Evolutionary conservation across 208 protist species (phyloP), one percentile per base, ranked within the genome.

Genomic region (Acanthamoeba culbertsoni): DNA sequence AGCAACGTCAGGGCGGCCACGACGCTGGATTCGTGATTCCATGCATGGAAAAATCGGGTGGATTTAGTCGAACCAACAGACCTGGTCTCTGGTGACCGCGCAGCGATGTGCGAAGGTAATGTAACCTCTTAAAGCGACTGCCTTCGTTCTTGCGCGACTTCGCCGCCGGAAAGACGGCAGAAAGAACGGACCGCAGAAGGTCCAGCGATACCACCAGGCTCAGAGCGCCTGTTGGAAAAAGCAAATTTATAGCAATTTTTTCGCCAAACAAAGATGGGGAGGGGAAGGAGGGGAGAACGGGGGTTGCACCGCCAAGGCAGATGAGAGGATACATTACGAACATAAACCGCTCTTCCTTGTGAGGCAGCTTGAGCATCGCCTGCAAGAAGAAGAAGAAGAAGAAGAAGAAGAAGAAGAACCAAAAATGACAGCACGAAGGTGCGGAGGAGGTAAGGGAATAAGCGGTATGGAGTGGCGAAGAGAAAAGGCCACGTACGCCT

Each of bases 271-370:
- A n/a, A n/a, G n/a, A n/a, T n/a, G n/a, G n/a, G n/a, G n/a, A n/a
- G n/a, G n/a, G n/a, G n/a, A n/a, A n/a, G n/a, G n/a, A n/a, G n/a
- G n/a, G n/a, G n/a, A n/a, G n/a, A n/a, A n/a, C n/a, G n/a, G n/a
- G n/a, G n/a, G n/a, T 6, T 20, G 46, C 40, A 89, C 79, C 79
- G 28, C 57, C 95, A 12, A 99, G 94, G 40, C 96, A 93, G 46
- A 99, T 59, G 28, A 99, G 97, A 8, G 98, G 98, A 94, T 99
- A 99, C 8, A 98, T 95, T 0, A 97, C 97, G 45, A 97, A 96
- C 94, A 99, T 96, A 94, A 99, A 99, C 43, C 98, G 96, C 95
- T 99, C 98, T 84, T 99, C 98, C 95, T 99, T 99, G 96, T 99
- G 98, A n/a, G 98, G 95, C 51, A 98, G 91, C 33, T 86, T 86